Evolutionary conservation across 1,284 basidiomycete species (phyloP).

Genomic region (Fomitopsis palustris): DNA sequence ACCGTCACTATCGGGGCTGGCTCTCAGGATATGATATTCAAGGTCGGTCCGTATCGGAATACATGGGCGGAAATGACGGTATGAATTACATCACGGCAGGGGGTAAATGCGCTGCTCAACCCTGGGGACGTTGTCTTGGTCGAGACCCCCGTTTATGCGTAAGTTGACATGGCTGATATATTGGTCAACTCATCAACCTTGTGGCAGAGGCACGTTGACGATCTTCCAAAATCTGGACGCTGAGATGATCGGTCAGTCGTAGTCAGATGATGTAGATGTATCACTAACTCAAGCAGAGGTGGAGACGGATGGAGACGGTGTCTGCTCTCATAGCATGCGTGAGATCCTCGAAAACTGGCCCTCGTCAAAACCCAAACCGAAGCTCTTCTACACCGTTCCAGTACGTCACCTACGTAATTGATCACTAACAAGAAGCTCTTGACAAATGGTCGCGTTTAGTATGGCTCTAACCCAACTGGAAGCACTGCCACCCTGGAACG

Average conservation of each 20-base stretch:
- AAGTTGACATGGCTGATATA: slow-evolving; percentile 21
- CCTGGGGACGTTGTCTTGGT: slow-evolving; percentile 81
- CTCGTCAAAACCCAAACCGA: slow-evolving; percentile 67
- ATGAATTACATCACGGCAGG: slow-evolving; percentile 32
- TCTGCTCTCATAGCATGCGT: slow-evolving; percentile 63
- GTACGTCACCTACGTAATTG: slow-evolving; percentile 35
- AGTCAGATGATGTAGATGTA: not conserved
- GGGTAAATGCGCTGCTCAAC: slow-evolving; percentile 62
- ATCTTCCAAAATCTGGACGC: slow-evolving; percentile 55
- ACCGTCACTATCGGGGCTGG: slow-evolving; percentile 75
- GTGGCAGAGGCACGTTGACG: slow-evolving; percentile 56
- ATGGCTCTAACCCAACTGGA: slow-evolving; percentile 84
- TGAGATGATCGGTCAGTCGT: slow-evolving; percentile 60
- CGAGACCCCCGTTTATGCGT: slow-evolving; percentile 88
- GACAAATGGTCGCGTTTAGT: slow-evolving; percentile 36
- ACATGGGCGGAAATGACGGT: not conserved
- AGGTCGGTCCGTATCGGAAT: slow-evolving; percentile 43
- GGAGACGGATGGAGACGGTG: slow-evolving; percentile 75
- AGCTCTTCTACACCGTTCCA: slow-evolving; percentile 81
- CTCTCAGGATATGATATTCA: slow-evolving; percentile 86
- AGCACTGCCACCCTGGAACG: slow-evolving; percentile 72
- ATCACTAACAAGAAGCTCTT: not conserved
- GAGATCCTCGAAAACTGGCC: slow-evolving; percentile 78
- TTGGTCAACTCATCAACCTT: not conserved
- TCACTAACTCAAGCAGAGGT: slow-evolving; percentile 52